A percentile compares a stretch with the other conserved stretches of the same genome.
phyloP scores from a whole-genome alignment of 1,284 basidiomycete species.

The Irpex rosettiformis region DNA sequence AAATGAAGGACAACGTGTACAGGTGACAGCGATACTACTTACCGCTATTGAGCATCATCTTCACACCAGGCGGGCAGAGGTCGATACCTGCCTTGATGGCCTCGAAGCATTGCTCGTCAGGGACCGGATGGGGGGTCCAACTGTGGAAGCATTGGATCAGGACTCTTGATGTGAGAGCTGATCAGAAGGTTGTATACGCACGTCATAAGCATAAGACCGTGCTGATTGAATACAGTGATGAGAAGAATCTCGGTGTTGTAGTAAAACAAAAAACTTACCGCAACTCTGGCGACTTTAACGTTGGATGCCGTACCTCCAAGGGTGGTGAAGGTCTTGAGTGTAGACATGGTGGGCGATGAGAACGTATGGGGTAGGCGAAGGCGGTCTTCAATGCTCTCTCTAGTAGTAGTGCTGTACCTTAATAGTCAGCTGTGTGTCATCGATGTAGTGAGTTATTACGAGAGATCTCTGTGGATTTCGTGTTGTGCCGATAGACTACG shows the following conservation, averaged over 20 bases:
- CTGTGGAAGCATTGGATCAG: too few relatives aligned
- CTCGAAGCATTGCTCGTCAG: conserved; percentile 56
- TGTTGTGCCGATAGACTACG: too few relatives aligned
- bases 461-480: too few relatives aligned
- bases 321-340: conserved; percentile 16
- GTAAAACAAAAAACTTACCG: too few relatives aligned
- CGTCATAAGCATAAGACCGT: conserved; percentile 57
- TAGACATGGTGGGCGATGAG: background rate
- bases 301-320: conserved; percentile 34
- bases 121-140: conserved; percentile 35
- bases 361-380: background rate
- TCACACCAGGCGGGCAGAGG: conserved; percentile 42
- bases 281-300: conserved; percentile 34
- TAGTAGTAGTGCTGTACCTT: too few relatives aligned
- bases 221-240: conserved; percentile 25
- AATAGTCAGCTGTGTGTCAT: background rate
- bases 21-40: too few relatives aligned
- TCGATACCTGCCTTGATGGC: conserved; percentile 63
- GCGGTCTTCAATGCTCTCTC: background rate
- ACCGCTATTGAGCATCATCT: conserved; percentile 48
- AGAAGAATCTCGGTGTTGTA: too few relatives aligned
- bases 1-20: too few relatives aligned
- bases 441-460: too few relatives aligned
- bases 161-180: background rate
- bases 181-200: conserved; percentile 10